A percentile compares a stretch with the other conserved stretches of the same genome.
phyloP scores from a whole-genome alignment of 805 yeast species.

The Cyberlindnera euphorbiae region DNA sequence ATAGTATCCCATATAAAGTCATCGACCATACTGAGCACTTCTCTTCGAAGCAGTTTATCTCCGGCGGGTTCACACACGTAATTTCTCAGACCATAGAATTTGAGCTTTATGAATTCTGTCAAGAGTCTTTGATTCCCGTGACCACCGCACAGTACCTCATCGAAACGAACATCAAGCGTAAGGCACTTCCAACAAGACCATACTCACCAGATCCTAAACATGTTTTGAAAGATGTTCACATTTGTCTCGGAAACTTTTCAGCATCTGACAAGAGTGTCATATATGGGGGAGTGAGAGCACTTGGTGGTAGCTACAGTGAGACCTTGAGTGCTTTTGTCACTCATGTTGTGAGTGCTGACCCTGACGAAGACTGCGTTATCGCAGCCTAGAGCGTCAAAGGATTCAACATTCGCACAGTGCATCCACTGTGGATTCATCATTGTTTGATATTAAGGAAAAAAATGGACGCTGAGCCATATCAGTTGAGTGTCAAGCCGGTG shows the following conservation, averaged over 20 bases:
- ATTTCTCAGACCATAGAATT: constrained; percentile 50
- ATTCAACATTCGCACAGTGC: constrained; percentile 52
- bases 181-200: constrained; percentile 46
- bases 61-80: constrained; percentile 37
- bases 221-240: constrained; percentile 55
- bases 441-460: constrained; percentile 50
- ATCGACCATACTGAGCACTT: constrained; percentile 18
- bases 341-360: constrained; percentile 61
- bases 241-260: constrained; percentile 56
- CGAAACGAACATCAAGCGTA: constrained; percentile 38
- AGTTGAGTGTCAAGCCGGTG: constrained; percentile 19
- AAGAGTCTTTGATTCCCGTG: constrained; percentile 56
- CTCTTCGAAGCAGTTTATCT: constrained; percentile 19
- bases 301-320: constrained; percentile 74
- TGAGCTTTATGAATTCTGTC: constrained; percentile 34
- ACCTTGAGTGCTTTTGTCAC: constrained; percentile 65
- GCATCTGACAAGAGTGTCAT: constrained; percentile 62
- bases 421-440: constrained; percentile 77
- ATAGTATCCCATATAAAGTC: constrained; percentile 25
- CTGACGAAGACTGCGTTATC: constrained; percentile 53
- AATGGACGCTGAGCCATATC: constrained; percentile 50
- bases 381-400: constrained; percentile 41
- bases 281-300: constrained; percentile 56
- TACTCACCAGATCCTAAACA: constrained; percentile 71
- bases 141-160: constrained; percentile 59